Conservation (phyloP, 140 eudicot species). For the Cichorium intybus region DNA sequence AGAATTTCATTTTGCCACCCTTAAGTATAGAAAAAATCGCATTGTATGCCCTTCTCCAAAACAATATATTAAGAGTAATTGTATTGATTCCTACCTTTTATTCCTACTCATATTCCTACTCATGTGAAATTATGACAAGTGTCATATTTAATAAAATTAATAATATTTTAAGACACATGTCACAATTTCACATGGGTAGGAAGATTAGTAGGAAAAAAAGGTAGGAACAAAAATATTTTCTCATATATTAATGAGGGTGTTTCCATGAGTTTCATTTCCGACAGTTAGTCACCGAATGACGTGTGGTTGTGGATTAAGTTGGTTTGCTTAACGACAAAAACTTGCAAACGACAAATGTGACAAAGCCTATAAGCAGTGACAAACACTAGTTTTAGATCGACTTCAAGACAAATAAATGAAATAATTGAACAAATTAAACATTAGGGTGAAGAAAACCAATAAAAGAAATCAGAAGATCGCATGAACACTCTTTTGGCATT, state of each 20-base stretch:
- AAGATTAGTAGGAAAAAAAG: too few species aligned
- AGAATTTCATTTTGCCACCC: not conserved
- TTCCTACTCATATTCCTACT: too few species aligned
- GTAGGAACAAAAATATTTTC: too few species aligned
- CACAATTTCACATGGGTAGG: too few species aligned
- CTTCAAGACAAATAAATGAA: not conserved
- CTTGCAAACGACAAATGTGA: not conserved
- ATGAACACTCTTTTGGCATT: too few species aligned
- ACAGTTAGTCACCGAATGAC: not conserved
- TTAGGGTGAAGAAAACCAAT: not conserved
- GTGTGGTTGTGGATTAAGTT: not conserved
- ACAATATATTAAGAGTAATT: not conserved
- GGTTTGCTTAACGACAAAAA: not conserved
- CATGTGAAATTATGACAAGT: too few species aligned
- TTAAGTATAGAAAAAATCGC: not conserved
- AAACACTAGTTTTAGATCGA: not conserved
- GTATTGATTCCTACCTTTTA: too few species aligned
- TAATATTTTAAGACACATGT: too few species aligned
- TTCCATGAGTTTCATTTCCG: not conserved
- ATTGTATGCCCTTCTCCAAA: not conserved
- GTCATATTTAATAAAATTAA: too few species aligned
- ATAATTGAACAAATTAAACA: not conserved
- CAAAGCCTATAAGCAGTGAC: not conserved
- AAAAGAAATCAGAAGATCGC: not conserved
- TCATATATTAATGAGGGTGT: not conserved